Evolutionary conservation across 805 yeast genomes (phyloP).

Genomic region (Starmerella floris): DNA sequence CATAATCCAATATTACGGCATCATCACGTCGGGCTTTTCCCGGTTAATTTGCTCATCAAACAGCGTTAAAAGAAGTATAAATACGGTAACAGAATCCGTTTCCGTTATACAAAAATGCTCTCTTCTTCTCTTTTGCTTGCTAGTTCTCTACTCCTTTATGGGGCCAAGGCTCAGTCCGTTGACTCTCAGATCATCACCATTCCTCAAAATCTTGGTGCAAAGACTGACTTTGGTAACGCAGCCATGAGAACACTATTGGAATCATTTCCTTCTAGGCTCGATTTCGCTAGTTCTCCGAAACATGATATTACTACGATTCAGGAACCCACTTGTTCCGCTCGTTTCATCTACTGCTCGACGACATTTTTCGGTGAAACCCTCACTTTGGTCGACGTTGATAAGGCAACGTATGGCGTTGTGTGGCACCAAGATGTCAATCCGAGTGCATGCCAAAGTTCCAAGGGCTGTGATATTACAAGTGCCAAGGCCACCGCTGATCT

Average conservation of each 20-base stretch:
- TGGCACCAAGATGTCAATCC: neutral
- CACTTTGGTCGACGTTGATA: neutral
- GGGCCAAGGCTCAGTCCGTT: neutral
- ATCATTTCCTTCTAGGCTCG: neutral
- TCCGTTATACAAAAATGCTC: neutral
- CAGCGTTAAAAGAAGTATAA: too few relatives aligned
- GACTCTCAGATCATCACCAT: neutral
- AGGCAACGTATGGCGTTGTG: neutral
- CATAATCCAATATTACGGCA: too few relatives aligned
- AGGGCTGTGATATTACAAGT: neutral
- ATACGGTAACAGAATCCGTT: too few relatives aligned
- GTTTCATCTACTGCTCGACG: neutral
- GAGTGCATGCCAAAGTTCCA: neutral
- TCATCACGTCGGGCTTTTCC: too few relatives aligned
- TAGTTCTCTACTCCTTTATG: neutral
- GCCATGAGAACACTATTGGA: neutral
- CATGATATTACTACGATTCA: neutral
- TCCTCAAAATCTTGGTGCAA: neutral
- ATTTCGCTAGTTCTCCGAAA: neutral
- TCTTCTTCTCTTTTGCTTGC: neutral
- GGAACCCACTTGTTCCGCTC: neutral
- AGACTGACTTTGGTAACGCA: neutral
- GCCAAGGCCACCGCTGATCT: neutral
- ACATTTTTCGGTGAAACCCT: neutral
- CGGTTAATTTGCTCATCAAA: too few relatives aligned